Evolutionary conservation across 345 rosid species (phyloP), one percentile per base, ranked within the genome.

Genomic region (Citrus maxima): DNA sequence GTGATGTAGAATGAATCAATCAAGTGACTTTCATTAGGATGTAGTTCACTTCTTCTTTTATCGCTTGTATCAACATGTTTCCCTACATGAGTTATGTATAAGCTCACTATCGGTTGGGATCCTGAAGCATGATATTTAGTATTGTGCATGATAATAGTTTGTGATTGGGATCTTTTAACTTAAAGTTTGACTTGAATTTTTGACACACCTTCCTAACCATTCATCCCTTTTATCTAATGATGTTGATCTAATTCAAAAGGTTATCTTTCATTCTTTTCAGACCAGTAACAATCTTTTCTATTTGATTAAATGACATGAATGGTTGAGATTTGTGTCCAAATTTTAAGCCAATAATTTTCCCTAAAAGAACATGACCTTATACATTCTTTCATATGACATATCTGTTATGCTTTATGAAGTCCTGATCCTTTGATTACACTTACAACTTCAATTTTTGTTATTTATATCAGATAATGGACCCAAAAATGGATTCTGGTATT

Each of bases 401-500:
- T 40, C 62, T 62, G 22, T 32, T 75, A 40, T 42, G 25, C 27
- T 40, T 13, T 62, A 46, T 13, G 19, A 75, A 63, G 46, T 63
- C 64, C 49, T 63, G 60, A 74, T 74, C 69, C 46, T 49, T 75
- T 75, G 70, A 51, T 19, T 9, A 10, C 5, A 46, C 64, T n/a
- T 4, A 32, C 46, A 19, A 19, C 27, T 74, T 73, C 60, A 28
- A 56, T 66, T 79, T 79, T 46, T 21, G 18, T 74, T 72, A 56
- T 75, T 68, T 81, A 56, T 76, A 22, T 38, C 80, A 97, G 99
- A 97, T 97, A 76, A 97, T 97, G 99, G 98, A 97, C 86, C 99
- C 98, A 42, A 97, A 97, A 87, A 97, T 97, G 99, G 98, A 94
- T 83, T 93, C 99, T 0, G 98, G 98, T 63, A 93, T 97, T 81